These are phyloP conservation scores for Calocybe cyanea DNA, from an alignment of 768 basidiomycete genomes.

Conservation along the genomic window DNA sequence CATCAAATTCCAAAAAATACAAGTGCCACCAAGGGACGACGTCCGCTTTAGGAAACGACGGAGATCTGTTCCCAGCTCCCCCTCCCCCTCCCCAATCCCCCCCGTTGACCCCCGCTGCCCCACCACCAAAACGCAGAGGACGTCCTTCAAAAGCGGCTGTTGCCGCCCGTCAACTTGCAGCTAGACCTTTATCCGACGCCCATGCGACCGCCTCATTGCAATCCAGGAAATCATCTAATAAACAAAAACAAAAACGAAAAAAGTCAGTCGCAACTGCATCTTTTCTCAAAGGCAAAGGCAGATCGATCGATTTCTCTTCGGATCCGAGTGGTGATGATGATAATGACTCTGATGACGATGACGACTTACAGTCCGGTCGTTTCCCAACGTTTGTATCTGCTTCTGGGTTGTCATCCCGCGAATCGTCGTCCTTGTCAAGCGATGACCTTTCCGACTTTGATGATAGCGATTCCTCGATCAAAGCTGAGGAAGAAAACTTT, in stretches of 20 bases:
- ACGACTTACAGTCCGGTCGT: slow-evolving; percentile 30
- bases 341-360: slow-evolving; percentile 30
- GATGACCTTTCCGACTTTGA: slow-evolving; percentile 36
- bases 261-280: slow-evolving; percentile 24
- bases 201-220: slow-evolving; percentile 17
- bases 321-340: slow-evolving; percentile 35
- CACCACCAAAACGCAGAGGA: slow-evolving; percentile 44
- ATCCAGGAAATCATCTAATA: slow-evolving; percentile 11
- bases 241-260: slow-evolving; percentile 17
- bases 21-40: slow-evolving; percentile 29
- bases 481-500: slow-evolving; percentile 60
- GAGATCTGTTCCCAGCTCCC: slow-evolving; percentile 22
- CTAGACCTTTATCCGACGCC: slow-evolving; percentile 12
- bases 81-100: slow-evolving; percentile 16
- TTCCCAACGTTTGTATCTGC: slow-evolving; percentile 73
- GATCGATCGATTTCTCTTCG: slow-evolving; percentile 26
- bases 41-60: slow-evolving; percentile 36
- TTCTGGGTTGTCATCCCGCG: slow-evolving; percentile 47
- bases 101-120: slow-evolving; percentile 13
- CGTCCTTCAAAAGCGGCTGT: slow-evolving; percentile 50
- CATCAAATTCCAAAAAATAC: slow-evolving; percentile 23
- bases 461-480: slow-evolving; percentile 51
- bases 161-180: slow-evolving; percentile 29
- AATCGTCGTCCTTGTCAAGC: slow-evolving; percentile 40
- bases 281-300: slow-evolving; percentile 29